phyloP scores from a whole-genome alignment of 257 asterid genomes.

The Solanum virginianum region DNA sequence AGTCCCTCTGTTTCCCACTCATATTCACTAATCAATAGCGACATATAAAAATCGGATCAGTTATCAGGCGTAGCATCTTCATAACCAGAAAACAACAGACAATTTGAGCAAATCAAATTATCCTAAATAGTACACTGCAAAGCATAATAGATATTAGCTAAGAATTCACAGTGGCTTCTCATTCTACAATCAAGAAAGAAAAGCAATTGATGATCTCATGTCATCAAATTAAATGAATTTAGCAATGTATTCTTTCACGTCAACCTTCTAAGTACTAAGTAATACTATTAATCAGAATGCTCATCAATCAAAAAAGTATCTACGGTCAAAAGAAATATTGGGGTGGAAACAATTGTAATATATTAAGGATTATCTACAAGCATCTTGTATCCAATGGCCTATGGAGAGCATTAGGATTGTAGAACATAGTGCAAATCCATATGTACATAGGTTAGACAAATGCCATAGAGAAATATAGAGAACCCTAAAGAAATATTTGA shows the following conservation, averaged over 20 bases:
- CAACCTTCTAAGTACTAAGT: background rate
- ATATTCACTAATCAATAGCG: constrained; percentile 43
- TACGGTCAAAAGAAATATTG: background rate
- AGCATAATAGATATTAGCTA: background rate
- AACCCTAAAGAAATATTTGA: background rate
- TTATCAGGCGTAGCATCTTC: background rate
- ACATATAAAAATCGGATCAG: constrained; percentile 5
- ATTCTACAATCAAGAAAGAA: background rate
- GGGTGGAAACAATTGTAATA: background rate
- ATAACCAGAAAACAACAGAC: background rate
- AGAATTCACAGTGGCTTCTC: background rate
- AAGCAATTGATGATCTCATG: background rate
- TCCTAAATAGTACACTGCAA: background rate
- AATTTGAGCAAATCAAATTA: background rate
- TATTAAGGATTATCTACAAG: background rate
- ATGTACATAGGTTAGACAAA: background rate
- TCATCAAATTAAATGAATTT: background rate
- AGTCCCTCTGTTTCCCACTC: constrained; percentile 63
- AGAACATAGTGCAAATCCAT: background rate
- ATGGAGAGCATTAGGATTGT: background rate
- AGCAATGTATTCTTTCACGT: background rate
- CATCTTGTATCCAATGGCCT: background rate
- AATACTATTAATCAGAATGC: background rate
- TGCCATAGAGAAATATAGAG: background rate
- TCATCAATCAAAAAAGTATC: background rate